Conservation (phyloP, 768 basidiomycete genomes). For the Sporobolomyces roseus region DNA sequence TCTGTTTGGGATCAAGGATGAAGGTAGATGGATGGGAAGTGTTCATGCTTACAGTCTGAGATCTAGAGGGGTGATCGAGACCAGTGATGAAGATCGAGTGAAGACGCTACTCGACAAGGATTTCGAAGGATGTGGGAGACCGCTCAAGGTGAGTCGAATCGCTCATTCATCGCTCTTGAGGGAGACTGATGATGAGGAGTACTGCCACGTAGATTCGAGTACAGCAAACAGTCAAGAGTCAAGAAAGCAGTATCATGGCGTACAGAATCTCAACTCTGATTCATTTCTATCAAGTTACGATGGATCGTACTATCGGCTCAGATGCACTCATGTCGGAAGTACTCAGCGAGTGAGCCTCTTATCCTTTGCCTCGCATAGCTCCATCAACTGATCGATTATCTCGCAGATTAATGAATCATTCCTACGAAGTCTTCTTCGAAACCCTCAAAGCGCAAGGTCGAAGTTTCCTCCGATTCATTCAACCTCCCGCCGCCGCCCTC, state of each 20-base stretch:
- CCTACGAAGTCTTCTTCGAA: conserved; percentile 81
- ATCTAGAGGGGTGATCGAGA: conserved; percentile 54
- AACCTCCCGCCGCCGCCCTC: conserved; percentile 60
- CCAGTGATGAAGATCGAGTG: conserved; percentile 68
- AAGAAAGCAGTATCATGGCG: conserved; percentile 85
- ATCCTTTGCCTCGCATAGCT: not conserved
- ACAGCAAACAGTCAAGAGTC: conserved; percentile 86
- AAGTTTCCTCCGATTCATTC: conserved; percentile 54
- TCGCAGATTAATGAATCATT: conserved; percentile 68
- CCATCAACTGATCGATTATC: too few species aligned
- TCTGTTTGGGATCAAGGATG: conserved; percentile 67
- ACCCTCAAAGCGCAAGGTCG: conserved; percentile 80
- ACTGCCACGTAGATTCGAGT: conserved; percentile 89
- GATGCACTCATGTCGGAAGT: conserved; percentile 70
- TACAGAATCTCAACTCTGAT: conserved; percentile 93
- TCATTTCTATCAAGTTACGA: conserved; percentile 88
- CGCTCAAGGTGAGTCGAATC: conserved; percentile 65
- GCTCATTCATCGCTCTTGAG: too few species aligned
- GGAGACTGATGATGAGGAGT: too few species aligned
- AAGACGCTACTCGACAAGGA: conserved; percentile 73
- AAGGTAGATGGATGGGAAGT: conserved; percentile 66
- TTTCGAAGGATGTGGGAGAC: conserved; percentile 76
- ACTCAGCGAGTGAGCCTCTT: conserved; percentile 65
- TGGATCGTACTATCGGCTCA: conserved; percentile 86
- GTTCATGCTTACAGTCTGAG: conserved; percentile 17